phyloP scores from a whole-genome alignment of 2,329 filamentous ascomycete genomes.

The Zelopaecilomyces penicillatus region DNA sequence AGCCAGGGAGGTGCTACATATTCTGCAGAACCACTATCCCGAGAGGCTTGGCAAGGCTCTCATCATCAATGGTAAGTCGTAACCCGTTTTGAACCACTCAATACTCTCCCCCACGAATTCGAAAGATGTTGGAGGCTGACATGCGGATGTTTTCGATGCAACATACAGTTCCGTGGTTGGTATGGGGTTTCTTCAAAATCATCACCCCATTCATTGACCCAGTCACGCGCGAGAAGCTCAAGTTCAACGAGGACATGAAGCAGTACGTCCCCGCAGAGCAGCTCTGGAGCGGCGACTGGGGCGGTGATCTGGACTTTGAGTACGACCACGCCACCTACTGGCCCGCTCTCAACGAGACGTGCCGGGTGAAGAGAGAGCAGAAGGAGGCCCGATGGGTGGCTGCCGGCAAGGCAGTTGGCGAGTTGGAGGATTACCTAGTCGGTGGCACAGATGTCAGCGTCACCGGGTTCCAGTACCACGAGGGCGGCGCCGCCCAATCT shows the following conservation, averaged over 20 bases:
- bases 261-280: slow-evolving; percentile 75
- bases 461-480: slow-evolving; percentile 22
- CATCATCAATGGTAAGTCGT: slow-evolving; percentile 68
- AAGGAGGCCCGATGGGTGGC: slow-evolving; percentile 65
- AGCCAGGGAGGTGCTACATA: slow-evolving; percentile 76
- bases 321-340: slow-evolving; percentile 88
- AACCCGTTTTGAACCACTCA: neutral
- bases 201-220: slow-evolving; percentile 97
- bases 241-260: slow-evolving; percentile 89
- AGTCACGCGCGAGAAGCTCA: slow-evolving; percentile 85
- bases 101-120: no score
- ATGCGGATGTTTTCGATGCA: neutral
- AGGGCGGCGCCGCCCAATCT: neutral
- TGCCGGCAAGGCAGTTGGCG: slow-evolving; percentile 73
- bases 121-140: neutral
- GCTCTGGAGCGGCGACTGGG: slow-evolving; percentile 66
- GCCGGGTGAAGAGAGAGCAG: slow-evolving; percentile 54
- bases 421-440: slow-evolving; percentile 79
- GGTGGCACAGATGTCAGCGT: slow-evolving; percentile 41
- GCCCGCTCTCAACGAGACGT: slow-evolving; percentile 71
- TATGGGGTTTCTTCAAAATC: slow-evolving; percentile 90
- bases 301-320: slow-evolving; percentile 76
- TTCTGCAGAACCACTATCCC: slow-evolving; percentile 92
- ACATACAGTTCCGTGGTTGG: slow-evolving; percentile 71
- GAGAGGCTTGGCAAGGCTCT: slow-evolving; percentile 83